Evolutionary conservation across 805 yeast species (phyloP), one percentile per base, ranked within the genome.

Genomic region (Cyberlindnera subsufficiens): DNA sequence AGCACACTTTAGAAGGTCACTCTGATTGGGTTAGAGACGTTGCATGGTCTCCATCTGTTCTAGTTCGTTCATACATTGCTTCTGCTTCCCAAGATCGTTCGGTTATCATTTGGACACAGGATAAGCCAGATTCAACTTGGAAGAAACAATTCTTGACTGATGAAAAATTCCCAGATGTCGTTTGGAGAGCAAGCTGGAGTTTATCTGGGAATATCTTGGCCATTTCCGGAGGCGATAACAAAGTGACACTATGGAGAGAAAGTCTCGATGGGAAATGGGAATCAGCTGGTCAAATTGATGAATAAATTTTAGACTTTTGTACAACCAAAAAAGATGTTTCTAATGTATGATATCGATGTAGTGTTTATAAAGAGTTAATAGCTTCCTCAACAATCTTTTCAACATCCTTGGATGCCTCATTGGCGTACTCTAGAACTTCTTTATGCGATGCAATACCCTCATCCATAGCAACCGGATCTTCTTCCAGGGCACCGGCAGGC

Each of bases 1-100:
- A 91, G 63, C 82, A 81, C 35, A 75, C 78, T 22, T 74, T 93
- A 42, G 82, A 80, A 50, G 99, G 97, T 33, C 99, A 93, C 65
- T 73, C 86, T 15, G 99, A 93, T 65, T 93, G 99, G 99, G 97
- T 93, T 30, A 82, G 99, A 65, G 99, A 93, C 62, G 97, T 91
- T 47, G 88, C 95, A 4, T 93, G 99, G 99, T 88, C 96, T 17
- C 96, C 98, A 38, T 81, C 96, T 2, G 80, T 87, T 38, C 74
- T 93, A 49, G 76, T 87, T 37, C 83, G 86, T 54, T 81, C 95
- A 13, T 91, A 89, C 63, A 85, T 93, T 55, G 99, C 98, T 13
- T 81, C 96, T 31, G 97, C 96, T 9, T 90, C 98, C 18, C 98
- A 93, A 67, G 99, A 93, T 65, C 82, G 87, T 63, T 85, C 95